Base-by-base conservation (phyloP, 768 basidiomycete species). In the Lentinula detonsa region DNA sequence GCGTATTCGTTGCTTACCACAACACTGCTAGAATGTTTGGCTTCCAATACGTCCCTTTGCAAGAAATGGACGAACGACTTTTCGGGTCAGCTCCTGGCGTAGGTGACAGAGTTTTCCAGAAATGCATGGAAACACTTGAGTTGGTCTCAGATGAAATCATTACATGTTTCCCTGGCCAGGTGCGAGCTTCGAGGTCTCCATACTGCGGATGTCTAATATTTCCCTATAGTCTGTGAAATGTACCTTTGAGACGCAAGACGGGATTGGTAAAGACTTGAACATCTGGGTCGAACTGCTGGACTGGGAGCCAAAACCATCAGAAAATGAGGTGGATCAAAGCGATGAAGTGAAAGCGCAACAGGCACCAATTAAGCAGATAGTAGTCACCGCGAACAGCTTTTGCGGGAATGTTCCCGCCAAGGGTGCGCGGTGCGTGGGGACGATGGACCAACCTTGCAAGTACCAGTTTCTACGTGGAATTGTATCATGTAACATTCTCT, bases 1-100 rank as follows among this genome's bases (percentile, higher is more conserved):
- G 96, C 15, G 88, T 98, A 7, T 79, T 94, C 62, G 85, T 93
- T 42, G 87, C 92, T 21, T 93, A 91, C 68, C 91, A 93, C 68
- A 97, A 96, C 63, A 95, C 92, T 0, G 83, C 84, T 6, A 81
- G 83, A 16, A 83, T 97, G 54, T 94, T 94, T 66, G 96, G 96
- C 1, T 98, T 98, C 78, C 93, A 98, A 71, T 99, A 98, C 69
- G 74, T 96, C 34, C 82, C 94, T 1, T 74, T 96, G 49, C 78
- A 82, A 49, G 93, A 96, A 70, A 93, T 99, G 88, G 96, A 98
- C 64, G 76, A 81, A 45, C 80, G 83, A 15, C 70, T 98, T 1
- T 95, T 87, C 67, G 94, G 94, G 0, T 35, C 69, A 40, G 70
- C 68, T 4, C 66, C 71, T 6, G 82, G 78, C 4, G 74, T 80